A percentile compares a stretch with the other conserved stretches of the same genome.
Conservation (phyloP, 192 early-diverging fungal species). For the Coemansia sp. region DNA sequence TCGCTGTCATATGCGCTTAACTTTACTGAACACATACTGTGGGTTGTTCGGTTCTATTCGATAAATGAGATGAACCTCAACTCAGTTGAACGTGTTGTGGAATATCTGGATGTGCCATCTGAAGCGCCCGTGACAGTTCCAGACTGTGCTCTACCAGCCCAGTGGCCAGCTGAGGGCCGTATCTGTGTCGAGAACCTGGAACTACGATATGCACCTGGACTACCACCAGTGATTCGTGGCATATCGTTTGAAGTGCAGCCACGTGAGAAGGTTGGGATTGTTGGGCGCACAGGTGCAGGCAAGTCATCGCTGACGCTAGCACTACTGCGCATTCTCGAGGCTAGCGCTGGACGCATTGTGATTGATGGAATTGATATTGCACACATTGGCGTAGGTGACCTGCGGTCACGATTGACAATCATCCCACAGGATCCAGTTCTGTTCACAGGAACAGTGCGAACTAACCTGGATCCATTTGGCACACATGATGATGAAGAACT, state of each 20-base stretch:
- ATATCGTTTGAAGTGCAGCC: conserved; percentile 70
- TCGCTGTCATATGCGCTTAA: conserved; percentile 75
- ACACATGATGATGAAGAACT: conserved; percentile 69
- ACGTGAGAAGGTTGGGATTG: conserved; percentile 81
- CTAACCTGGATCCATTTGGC: conserved; percentile 83
- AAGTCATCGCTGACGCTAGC: conserved; percentile 71
- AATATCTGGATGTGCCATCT: conserved; percentile 76
- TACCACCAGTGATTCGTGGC: conserved; percentile 67
- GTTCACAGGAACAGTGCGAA: conserved; percentile 71
- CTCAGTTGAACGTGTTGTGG: conserved; percentile 76
- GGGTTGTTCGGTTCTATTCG: conserved; percentile 73
- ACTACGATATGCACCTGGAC: conserved; percentile 63
- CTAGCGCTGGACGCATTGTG: conserved; percentile 59
- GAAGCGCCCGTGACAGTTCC: conserved; percentile 61
- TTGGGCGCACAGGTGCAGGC: conserved; percentile 82
- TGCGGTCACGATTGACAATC: conserved; percentile 76
- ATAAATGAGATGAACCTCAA: conserved; percentile 84
- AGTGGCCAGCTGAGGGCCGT: conserved; percentile 67
- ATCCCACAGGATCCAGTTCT: conserved; percentile 88
- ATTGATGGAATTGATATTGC: conserved; percentile 79
- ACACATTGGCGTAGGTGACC: conserved; percentile 69
- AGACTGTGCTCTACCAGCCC: conserved; percentile 43
- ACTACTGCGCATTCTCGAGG: conserved; percentile 76
- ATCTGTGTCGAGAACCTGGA: conserved; percentile 67
- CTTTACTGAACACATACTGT: conserved; percentile 75